phyloP scores from a whole-genome alignment of 2,329 filamentous ascomycete genomes.

The Sporothrix pseudoabietina region DNA sequence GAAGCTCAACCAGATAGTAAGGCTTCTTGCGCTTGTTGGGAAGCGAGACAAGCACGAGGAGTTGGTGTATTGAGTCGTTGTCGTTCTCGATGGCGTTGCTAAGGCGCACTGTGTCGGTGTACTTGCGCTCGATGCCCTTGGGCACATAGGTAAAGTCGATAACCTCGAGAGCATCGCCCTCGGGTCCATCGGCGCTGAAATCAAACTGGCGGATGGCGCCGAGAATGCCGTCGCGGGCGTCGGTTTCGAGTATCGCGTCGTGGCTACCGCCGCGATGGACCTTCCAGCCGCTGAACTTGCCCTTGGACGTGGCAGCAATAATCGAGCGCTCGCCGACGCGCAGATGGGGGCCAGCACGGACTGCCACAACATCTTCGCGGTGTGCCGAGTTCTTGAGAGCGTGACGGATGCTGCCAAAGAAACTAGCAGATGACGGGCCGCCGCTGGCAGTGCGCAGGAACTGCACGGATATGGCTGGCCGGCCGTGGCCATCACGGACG shows the following conservation, averaged over 20 bases:
- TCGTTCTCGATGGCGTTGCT: conserved; percentile 54
- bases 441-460: conserved; percentile 68
- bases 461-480: conserved; percentile 76
- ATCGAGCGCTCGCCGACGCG: conserved; percentile 83
- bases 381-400: conserved; percentile 70
- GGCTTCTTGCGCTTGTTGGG: conserved; percentile 56
- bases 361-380: conserved; percentile 77
- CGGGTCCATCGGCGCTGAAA: conserved; percentile 51
- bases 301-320: conserved; percentile 75
- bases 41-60: conserved; percentile 64
- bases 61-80: conserved; percentile 56
- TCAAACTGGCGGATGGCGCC: conserved; percentile 61
- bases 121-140: conserved; percentile 54
- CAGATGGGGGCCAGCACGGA: conserved; percentile 70
- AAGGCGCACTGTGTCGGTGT: conserved; percentile 54
- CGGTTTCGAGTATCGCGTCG: conserved; percentile 70
- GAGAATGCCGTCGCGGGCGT: conserved; percentile 67
- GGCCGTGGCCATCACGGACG: conserved; percentile 82
- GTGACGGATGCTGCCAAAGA: conserved; percentile 80
- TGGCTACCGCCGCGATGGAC: conserved; percentile 85
- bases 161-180: conserved; percentile 66
- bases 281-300: conserved; percentile 81
- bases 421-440: conserved; percentile 60
- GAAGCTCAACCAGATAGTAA: conserved; percentile 76
- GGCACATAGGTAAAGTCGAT: conserved; percentile 77